Conservation (phyloP, 139 green algal species). For the Prasinococcaceae sp. region DNA sequence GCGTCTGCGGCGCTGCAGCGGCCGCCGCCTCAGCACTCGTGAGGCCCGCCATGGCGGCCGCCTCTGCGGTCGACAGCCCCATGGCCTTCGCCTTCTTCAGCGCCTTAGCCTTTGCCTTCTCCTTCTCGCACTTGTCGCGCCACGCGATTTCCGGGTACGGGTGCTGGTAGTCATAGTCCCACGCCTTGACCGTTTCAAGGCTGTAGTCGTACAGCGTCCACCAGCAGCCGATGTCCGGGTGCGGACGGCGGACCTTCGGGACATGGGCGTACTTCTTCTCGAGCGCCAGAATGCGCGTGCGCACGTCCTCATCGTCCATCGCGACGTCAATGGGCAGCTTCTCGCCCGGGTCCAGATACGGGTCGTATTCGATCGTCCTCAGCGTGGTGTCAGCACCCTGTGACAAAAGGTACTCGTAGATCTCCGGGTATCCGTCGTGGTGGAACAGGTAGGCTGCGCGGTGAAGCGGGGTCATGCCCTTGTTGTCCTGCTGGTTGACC, state of each 20-base stretch:
- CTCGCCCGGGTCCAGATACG: constrained; percentile 68
- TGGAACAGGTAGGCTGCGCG: constrained; percentile 75
- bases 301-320: constrained; percentile 30
- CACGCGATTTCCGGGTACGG: constrained; percentile 45
- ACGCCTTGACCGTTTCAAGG: constrained; percentile 48
- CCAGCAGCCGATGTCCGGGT: constrained; percentile 73
- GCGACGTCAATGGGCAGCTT: constrained; percentile 52
- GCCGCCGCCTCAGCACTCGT: too few relatives aligned
- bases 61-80: constrained; percentile 2
- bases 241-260: constrained; percentile 41
- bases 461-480: constrained; percentile 78
- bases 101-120: not conserved
- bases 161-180: constrained; percentile 50
- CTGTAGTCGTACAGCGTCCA: constrained; percentile 90
- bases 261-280: constrained; percentile 57
- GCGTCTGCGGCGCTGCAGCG: constrained; percentile 7
- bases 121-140: not conserved
- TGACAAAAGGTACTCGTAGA: constrained; percentile 89
- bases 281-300: constrained; percentile 35
- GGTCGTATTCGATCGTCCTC: constrained; percentile 55
- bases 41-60: not conserved
- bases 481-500: constrained; percentile 61
- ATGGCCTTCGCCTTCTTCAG: constrained; percentile 13
- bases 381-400: constrained; percentile 71
- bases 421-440: constrained; percentile 77